A percentile compares a stretch with the other conserved stretches of the same genome.
Evolutionary conservation across 2,329 filamentous ascomycete species (phyloP).

Genomic region (Paraphaeosphaeria minitans): DNA sequence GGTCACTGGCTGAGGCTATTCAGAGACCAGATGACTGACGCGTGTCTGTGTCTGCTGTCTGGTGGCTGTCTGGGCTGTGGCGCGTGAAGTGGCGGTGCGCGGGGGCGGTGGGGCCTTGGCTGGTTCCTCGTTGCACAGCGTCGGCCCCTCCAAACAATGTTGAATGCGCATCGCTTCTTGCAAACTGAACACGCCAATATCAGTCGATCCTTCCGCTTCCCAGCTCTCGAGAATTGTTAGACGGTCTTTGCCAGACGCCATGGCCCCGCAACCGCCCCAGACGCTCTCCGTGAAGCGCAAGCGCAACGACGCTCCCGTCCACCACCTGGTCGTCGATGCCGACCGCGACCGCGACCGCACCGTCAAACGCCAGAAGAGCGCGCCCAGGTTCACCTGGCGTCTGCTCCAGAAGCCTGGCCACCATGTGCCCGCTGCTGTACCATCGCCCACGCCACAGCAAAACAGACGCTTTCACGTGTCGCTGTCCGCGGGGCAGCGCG

Average conservation of each 20-base stretch:
- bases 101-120: neutral
- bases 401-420: slow-evolving; percentile 35
- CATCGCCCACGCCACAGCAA: slow-evolving; percentile 6
- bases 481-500: slow-evolving; percentile 9
- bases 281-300: slow-evolving; percentile 58
- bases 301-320: slow-evolving; percentile 61
- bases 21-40: slow-evolving; percentile 16
- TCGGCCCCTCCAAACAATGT: neutral
- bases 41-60: slow-evolving; percentile 10
- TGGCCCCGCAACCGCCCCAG: slow-evolving; percentile 32
- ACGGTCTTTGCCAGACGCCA: slow-evolving; percentile 3
- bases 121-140: neutral
- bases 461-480: slow-evolving; percentile 8
- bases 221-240: neutral
- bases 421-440: neutral
- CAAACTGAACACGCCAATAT: neutral
- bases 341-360: slow-evolving; percentile 17
- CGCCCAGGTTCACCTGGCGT: slow-evolving; percentile 20
- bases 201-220: neutral
- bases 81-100: neutral
- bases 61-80: too few relatives aligned
- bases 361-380: slow-evolving; percentile 26
- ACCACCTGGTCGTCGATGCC: slow-evolving; percentile 50
- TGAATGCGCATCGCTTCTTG: neutral
- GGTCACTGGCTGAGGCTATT: slow-evolving; percentile 10